phyloP scores from a whole-genome alignment of 2,329 filamentous ascomycete genomes.

The Diaporthe amygdali region DNA sequence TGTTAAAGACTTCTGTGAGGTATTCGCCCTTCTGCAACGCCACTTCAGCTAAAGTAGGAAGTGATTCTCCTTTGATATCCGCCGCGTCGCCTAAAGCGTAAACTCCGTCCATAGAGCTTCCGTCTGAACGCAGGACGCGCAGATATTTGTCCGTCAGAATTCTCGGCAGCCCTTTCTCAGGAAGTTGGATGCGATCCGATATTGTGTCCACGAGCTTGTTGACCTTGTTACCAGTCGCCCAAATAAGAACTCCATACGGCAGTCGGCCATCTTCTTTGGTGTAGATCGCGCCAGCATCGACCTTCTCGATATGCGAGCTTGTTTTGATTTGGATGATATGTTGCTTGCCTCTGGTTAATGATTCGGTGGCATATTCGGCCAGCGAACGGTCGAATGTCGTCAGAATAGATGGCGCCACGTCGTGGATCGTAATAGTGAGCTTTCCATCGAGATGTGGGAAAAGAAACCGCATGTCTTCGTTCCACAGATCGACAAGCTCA shows the following conservation, averaged over 20 bases:
- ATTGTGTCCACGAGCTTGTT: constrained; percentile 30
- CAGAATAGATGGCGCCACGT: constrained; percentile 46
- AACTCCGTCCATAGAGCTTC: constrained; percentile 31
- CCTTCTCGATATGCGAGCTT: constrained; percentile 27
- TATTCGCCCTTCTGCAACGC: constrained; percentile 44
- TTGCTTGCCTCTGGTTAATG: constrained; percentile 37
- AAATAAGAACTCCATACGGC: constrained; percentile 40
- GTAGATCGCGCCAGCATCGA: constrained; percentile 33
- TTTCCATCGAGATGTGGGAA: constrained; percentile 46
- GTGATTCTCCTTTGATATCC: constrained; percentile 40
- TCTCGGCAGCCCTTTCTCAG: constrained; percentile 26
- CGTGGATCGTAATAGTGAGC: constrained; percentile 47
- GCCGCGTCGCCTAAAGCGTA: constrained; percentile 44
- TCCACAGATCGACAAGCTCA: constrained; percentile 47
- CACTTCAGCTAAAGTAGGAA: constrained; percentile 42
- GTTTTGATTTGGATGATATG: constrained; percentile 41
- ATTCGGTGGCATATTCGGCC: constrained; percentile 45
- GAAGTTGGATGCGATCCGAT: constrained; percentile 29
- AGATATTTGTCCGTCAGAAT: constrained; percentile 28
- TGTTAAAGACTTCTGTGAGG: constrained; percentile 30
- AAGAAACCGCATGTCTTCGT: constrained; percentile 41
- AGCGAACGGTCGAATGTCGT: constrained; percentile 45
- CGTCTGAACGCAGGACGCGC: constrained; percentile 34
- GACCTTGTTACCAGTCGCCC: constrained; percentile 31
- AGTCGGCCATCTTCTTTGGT: constrained; percentile 45